phyloP scores from a whole-genome alignment of 2,329 filamentous ascomycete species.

The Pseudogymnoascus sp. region DNA sequence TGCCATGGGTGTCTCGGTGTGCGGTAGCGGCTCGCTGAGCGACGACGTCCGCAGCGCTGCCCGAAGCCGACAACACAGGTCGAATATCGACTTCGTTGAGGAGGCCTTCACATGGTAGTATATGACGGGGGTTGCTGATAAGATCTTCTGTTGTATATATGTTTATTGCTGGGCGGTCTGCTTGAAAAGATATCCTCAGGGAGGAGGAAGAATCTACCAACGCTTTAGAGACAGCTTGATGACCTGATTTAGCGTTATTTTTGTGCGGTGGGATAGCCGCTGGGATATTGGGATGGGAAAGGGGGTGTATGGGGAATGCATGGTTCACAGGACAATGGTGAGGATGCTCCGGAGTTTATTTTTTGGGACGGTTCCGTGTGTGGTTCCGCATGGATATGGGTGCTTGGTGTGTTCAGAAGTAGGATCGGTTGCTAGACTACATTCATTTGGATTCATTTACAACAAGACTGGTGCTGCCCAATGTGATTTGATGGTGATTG shows the following conservation, averaged over 20 bases:
- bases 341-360: background rate
- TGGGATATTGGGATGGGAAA: background rate
- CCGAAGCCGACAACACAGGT: conserved; percentile 53
- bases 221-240: conserved; percentile 7
- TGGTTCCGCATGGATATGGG: background rate
- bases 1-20: conserved; percentile 65
- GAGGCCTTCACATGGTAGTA: conserved; percentile 62
- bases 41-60: conserved; percentile 67
- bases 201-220: background rate
- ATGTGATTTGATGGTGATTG: background rate
- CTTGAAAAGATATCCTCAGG: background rate
- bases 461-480: background rate
- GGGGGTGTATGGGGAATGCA: background rate
- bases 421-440: background rate
- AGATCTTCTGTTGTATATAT: conserved; percentile 7
- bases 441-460: background rate
- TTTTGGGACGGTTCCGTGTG: background rate
- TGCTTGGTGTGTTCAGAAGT: background rate
- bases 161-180: conserved; percentile 7
- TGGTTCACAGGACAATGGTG: background rate
- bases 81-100: conserved; percentile 69
- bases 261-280: background rate
- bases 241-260: conserved; percentile 8
- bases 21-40: conserved; percentile 63
- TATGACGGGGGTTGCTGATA: conserved; percentile 13